These are phyloP conservation scores for Bipolaris sorokiniana DNA, from an alignment of 2,329 filamentous ascomycete genomes.

Conservation along the genomic window DNA sequence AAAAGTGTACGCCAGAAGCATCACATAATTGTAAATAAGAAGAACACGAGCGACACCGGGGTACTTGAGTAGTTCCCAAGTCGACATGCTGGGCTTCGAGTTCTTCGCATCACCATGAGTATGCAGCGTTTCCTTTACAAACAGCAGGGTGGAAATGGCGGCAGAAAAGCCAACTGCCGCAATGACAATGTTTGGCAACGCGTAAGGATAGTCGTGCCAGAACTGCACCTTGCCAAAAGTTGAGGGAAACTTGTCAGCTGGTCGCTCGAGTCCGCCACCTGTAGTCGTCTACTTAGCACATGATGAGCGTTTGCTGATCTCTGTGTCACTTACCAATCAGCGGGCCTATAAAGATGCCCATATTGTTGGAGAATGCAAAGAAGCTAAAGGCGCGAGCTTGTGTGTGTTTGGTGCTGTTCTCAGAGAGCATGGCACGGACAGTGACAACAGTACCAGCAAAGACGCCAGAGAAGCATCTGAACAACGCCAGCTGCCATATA, in stretches of 20 bases:
- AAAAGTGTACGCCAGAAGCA: slow-evolving; percentile 73
- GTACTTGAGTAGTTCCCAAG: slow-evolving; percentile 62
- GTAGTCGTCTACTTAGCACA: neutral
- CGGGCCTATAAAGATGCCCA: slow-evolving; percentile 76
- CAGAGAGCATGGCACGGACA: slow-evolving; percentile 77
- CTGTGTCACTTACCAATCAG: slow-evolving; percentile 55
- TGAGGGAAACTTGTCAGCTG: slow-evolving; percentile 66
- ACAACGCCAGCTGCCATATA: slow-evolving; percentile 76
- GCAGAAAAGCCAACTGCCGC: slow-evolving; percentile 61
- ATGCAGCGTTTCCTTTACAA: slow-evolving; percentile 64
- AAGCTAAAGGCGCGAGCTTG: slow-evolving; percentile 77
- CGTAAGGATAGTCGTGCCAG: slow-evolving; percentile 70
- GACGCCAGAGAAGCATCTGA: slow-evolving; percentile 72
- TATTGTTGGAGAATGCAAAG: slow-evolving; percentile 76
- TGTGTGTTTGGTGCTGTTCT: slow-evolving; percentile 71
- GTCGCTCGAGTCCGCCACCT: slow-evolving; percentile 73
- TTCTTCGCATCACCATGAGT: slow-evolving; percentile 28
- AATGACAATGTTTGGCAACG: slow-evolving; percentile 66
- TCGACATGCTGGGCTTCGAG: slow-evolving; percentile 51
- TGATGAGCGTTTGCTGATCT: neutral
- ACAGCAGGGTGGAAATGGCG: slow-evolving; percentile 60
- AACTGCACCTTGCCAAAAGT: slow-evolving; percentile 64
- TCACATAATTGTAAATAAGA: slow-evolving; percentile 68
- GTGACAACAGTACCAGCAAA: slow-evolving; percentile 78
- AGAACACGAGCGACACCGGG: slow-evolving; percentile 72